Evolutionary conservation across 768 basidiomycete genomes (phyloP).

Genomic region (Boletus vermiculosoides): DNA sequence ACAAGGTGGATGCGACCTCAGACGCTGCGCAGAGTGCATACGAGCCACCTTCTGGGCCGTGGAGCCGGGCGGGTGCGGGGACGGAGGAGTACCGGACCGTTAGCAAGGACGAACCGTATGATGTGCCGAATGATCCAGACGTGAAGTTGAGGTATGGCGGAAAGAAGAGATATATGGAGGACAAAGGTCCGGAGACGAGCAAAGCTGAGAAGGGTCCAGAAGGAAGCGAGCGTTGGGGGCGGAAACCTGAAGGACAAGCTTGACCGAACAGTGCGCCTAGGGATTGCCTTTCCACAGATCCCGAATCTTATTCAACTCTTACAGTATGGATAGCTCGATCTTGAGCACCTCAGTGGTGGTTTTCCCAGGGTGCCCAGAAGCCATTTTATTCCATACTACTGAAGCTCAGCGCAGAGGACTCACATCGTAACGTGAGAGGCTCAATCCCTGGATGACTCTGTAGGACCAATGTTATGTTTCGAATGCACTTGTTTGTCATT

Average conservation of each 20-base stretch:
- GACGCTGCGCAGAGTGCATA: constrained; percentile 47
- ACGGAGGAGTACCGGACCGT: constrained; percentile 32
- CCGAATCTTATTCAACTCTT: not conserved
- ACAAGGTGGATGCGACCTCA: constrained; percentile 46
- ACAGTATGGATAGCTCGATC: not conserved
- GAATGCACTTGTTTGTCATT: too few species aligned
- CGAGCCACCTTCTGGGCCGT: constrained; percentile 47
- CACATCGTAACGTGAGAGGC: not conserved
- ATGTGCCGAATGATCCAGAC: constrained; percentile 8
- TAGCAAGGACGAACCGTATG: constrained; percentile 27
- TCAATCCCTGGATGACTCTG: too few species aligned
- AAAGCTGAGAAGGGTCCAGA: constrained; percentile 37
- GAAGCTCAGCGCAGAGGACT: not conserved
- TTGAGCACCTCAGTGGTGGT: not conserved
- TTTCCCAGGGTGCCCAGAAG: not conserved
- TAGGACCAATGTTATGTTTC: too few species aligned
- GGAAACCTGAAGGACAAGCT: constrained; percentile 30
- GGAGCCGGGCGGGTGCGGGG: constrained; percentile 40
- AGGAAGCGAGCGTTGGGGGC: constrained; percentile 37
- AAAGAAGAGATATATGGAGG: constrained; percentile 9
- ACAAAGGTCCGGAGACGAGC: constrained; percentile 37
- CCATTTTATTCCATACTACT: not conserved
- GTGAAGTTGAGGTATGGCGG: constrained; percentile 26
- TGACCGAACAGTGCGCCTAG: constrained; percentile 4
- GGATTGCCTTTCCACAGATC: not conserved